A percentile compares a stretch with the other conserved stretches of the same genome.
These are phyloP conservation scores for Macadamia tetraphylla DNA, from an alignment of 164 flowering plant genomes.

Conservation along the genomic window DNA sequence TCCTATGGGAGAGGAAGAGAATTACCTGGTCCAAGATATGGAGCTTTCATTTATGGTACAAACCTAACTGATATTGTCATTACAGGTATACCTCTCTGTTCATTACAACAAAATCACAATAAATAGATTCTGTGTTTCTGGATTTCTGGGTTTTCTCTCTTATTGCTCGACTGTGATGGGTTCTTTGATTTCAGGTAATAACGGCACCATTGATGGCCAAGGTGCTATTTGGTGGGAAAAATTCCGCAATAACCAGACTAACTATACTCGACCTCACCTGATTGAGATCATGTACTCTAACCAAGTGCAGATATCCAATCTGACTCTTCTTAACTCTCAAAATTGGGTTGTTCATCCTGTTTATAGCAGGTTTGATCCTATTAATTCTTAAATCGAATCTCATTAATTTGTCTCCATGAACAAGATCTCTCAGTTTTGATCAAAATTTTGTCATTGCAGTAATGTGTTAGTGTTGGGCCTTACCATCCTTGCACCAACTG, in stretches of 20 bases:
- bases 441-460: slow-evolving; percentile 18
- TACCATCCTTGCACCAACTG: slow-evolving; percentile 42
- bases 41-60: slow-evolving; percentile 25
- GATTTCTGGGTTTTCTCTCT: no score
- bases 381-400: no score
- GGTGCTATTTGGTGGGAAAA: slow-evolving; percentile 29
- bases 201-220: slow-evolving; percentile 35
- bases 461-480: slow-evolving; percentile 38
- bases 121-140: no score
- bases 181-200: slow-evolving; percentile 14
- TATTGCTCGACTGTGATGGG: not conserved
- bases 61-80: slow-evolving; percentile 33
- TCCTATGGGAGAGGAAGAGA: slow-evolving; percentile 36
- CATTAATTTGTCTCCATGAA: not conserved
- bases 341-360: slow-evolving; percentile 26
- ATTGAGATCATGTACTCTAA: slow-evolving; percentile 31
- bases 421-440: no score
- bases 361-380: slow-evolving; percentile 23
- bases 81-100: slow-evolving; percentile 15
- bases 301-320: slow-evolving; percentile 26
- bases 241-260: slow-evolving; percentile 14
- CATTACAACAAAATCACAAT: not conserved
- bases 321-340: slow-evolving; percentile 27
- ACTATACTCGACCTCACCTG: slow-evolving; percentile 28
- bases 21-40: slow-evolving; percentile 13